These are phyloP conservation scores for Plantago major DNA, from an alignment of 257 asterid species.

Conservation along the genomic window DNA sequence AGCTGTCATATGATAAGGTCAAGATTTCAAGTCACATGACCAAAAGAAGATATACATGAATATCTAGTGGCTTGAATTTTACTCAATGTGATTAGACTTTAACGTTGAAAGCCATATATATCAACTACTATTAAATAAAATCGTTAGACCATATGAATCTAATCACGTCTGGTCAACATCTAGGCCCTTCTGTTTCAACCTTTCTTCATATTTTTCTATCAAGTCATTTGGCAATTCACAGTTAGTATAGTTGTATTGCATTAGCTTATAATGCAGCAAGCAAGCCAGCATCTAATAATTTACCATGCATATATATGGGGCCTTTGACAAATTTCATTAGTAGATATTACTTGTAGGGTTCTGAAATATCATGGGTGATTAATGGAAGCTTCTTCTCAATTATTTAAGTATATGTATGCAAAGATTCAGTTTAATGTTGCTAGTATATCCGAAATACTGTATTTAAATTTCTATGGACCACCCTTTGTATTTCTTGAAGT, in stretches of 20 bases:
- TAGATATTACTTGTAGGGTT: background rate
- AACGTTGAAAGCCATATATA: conserved; percentile 9
- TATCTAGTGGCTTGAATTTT: background rate
- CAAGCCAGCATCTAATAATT: background rate
- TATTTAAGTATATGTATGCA: conserved; percentile 11
- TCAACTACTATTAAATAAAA: background rate
- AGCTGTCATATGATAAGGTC: background rate
- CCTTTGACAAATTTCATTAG: background rate
- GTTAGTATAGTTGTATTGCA: conserved; percentile 12
- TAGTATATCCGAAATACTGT: conserved; percentile 3
- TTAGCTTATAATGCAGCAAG: conserved; percentile 20
- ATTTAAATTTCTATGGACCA: conserved; percentile 24
- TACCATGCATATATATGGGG: conserved; percentile 3
- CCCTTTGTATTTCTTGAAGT: background rate
- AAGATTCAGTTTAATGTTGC: conserved; percentile 13
- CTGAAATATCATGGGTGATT: conserved; percentile 6
- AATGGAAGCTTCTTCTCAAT: conserved; percentile 6
- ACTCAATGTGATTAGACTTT: background rate
- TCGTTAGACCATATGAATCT: conserved; percentile 5
- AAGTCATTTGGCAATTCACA: conserved; percentile 5
- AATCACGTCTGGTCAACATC: background rate
- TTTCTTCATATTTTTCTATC: background rate
- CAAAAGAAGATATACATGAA: conserved; percentile 18
- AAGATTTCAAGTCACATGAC: background rate
- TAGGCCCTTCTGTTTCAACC: background rate